Evolutionary conservation across 495 filamentous ascomycete species (phyloP), one percentile per base, ranked within the genome.

Genomic region (Penicillium nucicola): DNA sequence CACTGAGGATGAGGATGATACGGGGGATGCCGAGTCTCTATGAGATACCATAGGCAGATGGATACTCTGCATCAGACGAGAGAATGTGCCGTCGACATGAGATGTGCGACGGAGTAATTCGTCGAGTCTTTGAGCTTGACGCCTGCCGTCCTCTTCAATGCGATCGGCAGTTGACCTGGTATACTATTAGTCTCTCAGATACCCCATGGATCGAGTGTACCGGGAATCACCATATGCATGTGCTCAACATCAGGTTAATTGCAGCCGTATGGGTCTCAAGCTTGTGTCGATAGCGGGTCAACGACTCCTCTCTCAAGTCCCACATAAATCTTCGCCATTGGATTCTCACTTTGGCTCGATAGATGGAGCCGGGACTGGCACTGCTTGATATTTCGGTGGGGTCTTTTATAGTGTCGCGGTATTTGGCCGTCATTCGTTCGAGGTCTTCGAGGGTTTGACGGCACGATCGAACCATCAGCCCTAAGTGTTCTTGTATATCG

Each of bases 291-390:
- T 53, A 47, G 19, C 30, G 32, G 34, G 13, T 47, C 22, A 53
- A 20, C 3, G 43, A 46, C 3, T 53, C 50, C 1, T 43, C 43
- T 12, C 37, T 38, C 5, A 42, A 20, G 15, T 45, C 31, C 50
- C 50, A 53, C 43, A 53, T 23, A 11, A 47, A 33, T 12, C 43
- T 36, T 7, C 33, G 37, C 37, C 36, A 53, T 19, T 47, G 43
- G n/a, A 42, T 9, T 8, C 10, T 28, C 6, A 28, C 6, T 28
- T 6, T 28, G 25, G 2, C 0, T 28, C 7, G 25, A 28, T 5
- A 28, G 4, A 9, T 9, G 1, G 0, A 4, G 25, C 25, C 25
- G 5, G 25, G 7, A 9, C 25, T 28, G 7, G 4, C 22, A 23
- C 4, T 23, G 22, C 22, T 1, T 7, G 4, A 7, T 4, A 28